Conservation (phyloP, 2,329 filamentous ascomycete genomes). For the Penicillium sp. region DNA sequence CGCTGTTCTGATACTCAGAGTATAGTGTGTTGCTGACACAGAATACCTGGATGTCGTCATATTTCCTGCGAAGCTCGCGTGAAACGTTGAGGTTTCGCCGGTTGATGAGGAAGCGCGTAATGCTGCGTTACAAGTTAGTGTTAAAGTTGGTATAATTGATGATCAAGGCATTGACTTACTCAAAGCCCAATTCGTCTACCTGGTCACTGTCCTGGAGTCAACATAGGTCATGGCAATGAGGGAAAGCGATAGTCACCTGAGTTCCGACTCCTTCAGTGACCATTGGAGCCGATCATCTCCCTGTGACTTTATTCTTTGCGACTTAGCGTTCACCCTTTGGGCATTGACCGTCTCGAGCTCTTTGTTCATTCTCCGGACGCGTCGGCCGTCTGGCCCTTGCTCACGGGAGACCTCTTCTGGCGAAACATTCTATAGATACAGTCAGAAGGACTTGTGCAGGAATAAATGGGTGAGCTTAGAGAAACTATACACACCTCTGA, state of each 20-base stretch:
- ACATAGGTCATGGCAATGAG: not conserved
- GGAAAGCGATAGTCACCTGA: not conserved
- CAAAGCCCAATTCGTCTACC: not conserved
- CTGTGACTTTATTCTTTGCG: not conserved
- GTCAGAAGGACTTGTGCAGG: not conserved
- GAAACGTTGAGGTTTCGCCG: not conserved
- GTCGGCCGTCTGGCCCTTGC: not conserved
- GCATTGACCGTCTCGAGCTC: not conserved
- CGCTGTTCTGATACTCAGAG: not conserved
- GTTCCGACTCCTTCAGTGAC: not conserved
- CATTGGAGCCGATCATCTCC: not conserved
- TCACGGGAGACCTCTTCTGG: not conserved
- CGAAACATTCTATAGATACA: not conserved
- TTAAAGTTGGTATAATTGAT: not conserved
- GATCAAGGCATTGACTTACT: not conserved
- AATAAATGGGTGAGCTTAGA: not conserved
- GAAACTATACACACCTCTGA: slow-evolving; percentile 5
- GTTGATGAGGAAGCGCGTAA: not conserved
- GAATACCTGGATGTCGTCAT: slow-evolving; percentile 3
- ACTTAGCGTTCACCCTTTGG: not conserved
- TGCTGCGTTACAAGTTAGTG: not conserved
- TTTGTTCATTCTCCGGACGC: not conserved
- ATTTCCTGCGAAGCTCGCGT: not conserved
- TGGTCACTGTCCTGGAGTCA: not conserved
- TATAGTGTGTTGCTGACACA: slow-evolving; percentile 14